These are phyloP conservation scores for Cadophora gregata DNA, from an alignment of 2,329 filamentous ascomycete species.

Conservation along the genomic window DNA sequence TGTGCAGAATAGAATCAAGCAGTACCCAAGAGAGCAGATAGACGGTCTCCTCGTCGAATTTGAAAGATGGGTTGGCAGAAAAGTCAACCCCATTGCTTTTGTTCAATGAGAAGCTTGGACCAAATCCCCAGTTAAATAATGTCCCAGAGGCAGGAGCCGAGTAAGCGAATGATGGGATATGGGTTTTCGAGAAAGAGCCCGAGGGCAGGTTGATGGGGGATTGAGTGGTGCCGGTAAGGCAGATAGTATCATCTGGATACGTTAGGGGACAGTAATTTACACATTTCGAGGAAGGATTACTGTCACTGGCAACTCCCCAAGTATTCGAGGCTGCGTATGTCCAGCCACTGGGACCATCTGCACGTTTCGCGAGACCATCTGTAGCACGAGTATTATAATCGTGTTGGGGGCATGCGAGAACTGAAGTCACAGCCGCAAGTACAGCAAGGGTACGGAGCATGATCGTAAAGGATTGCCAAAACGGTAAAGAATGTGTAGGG, in stretches of 20 bases:
- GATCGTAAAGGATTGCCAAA: neutral
- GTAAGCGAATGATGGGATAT: conserved; percentile 15
- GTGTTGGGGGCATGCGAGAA: conserved; percentile 24
- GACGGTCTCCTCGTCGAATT: conserved; percentile 1
- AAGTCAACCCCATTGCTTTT: conserved; percentile 10
- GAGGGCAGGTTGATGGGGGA: conserved; percentile 20
- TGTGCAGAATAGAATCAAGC: neutral
- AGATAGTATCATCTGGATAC: conserved; percentile 14
- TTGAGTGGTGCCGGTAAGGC: conserved; percentile 15
- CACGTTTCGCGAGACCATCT: conserved; percentile 13
- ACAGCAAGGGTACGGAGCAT: conserved; percentile 18
- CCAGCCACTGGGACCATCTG: neutral
- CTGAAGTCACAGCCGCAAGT: conserved; percentile 8
- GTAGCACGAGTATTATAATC: conserved; percentile 7
- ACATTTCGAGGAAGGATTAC: neutral
- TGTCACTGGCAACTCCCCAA: neutral
- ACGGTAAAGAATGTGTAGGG: neutral
- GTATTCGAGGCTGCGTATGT: conserved; percentile 5
- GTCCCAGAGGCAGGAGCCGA: neutral
- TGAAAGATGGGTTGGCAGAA: conserved; percentile 21
- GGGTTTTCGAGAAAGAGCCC: neutral
- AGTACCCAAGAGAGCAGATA: conserved; percentile 17
- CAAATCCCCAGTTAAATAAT: conserved; percentile 16
- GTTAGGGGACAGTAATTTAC: neutral
- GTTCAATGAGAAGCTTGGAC: conserved; percentile 10